phyloP scores from a whole-genome alignment of 2,329 filamentous ascomycete genomes.

The Fusarium sacchari region DNA sequence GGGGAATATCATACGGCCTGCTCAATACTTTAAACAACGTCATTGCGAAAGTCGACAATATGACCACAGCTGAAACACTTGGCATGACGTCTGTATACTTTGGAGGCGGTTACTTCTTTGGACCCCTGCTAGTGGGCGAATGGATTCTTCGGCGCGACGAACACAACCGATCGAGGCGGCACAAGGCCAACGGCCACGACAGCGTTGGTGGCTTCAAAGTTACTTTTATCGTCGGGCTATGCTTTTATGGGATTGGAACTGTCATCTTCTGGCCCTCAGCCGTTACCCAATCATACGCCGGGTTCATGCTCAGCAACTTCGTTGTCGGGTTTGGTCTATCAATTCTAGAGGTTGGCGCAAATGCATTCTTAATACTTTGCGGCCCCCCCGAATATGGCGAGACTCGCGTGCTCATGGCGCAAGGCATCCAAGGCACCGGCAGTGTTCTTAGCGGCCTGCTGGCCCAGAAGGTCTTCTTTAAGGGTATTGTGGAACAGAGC shows the following conservation, averaged over 20 bases:
- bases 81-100: slow-evolving; percentile 78
- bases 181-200: slow-evolving; percentile 51
- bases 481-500: slow-evolving; percentile 57
- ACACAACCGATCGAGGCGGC: slow-evolving; percentile 60
- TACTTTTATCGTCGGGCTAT: slow-evolving; percentile 81
- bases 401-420: slow-evolving; percentile 78
- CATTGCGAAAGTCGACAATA: slow-evolving; percentile 70
- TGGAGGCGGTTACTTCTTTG: slow-evolving; percentile 74
- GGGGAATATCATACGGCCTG: slow-evolving; percentile 91
- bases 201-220: slow-evolving; percentile 76
- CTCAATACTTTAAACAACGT: slow-evolving; percentile 82
- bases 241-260: slow-evolving; percentile 79
- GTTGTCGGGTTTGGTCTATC: slow-evolving; percentile 81
- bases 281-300: slow-evolving; percentile 77
- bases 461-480: slow-evolving; percentile 80
- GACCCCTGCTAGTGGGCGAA: slow-evolving; percentile 74
- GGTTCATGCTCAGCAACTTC: slow-evolving; percentile 79
- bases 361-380: slow-evolving; percentile 77
- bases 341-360: slow-evolving; percentile 82
- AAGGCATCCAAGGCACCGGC: slow-evolving; percentile 80
- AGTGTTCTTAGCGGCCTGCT: slow-evolving; percentile 77
- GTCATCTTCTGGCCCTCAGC: slow-evolving; percentile 88
- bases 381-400: slow-evolving; percentile 79
- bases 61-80: slow-evolving; percentile 70
- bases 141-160: slow-evolving; percentile 76